A percentile compares a stretch with the other conserved stretches of the same genome.
Conservation (phyloP, 1,284 basidiomycete genomes). For the Cryptococcus depauperatus region DNA sequence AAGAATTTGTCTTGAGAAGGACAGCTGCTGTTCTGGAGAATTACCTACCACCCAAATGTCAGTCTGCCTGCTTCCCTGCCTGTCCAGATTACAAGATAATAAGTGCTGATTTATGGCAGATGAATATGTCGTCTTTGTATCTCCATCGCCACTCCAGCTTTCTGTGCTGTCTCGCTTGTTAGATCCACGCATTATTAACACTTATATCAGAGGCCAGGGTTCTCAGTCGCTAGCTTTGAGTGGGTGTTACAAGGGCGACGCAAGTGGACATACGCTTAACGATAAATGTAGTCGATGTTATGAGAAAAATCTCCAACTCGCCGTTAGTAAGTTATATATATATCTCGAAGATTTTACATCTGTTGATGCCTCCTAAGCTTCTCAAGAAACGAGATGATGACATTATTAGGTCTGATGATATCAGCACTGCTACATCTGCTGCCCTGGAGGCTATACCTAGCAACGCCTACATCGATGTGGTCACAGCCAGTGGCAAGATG, state of each 20-base stretch:
- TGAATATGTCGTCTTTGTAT: constrained; percentile 88
- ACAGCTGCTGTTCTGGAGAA: constrained; percentile 72
- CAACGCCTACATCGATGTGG: constrained; percentile 57
- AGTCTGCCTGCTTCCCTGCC: constrained; percentile 37
- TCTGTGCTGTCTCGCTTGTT: constrained; percentile 71
- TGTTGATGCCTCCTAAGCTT: not conserved
- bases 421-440: constrained; percentile 47
- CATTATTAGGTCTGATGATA: constrained; percentile 9
- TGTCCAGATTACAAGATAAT: not conserved
- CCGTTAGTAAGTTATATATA: constrained; percentile 55
- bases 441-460: constrained; percentile 62
- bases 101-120: constrained; percentile 50
- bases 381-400: constrained; percentile 61
- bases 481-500: constrained; percentile 75
- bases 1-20: constrained; percentile 82
- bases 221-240: constrained; percentile 78
- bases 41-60: constrained; percentile 85
- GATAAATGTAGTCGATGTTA: constrained; percentile 35
- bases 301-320: constrained; percentile 89
- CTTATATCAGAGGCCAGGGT: constrained; percentile 60
- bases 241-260: constrained; percentile 32
- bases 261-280: not conserved
- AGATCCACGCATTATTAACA: constrained; percentile 54
- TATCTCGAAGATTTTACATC: too few species aligned
- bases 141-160: constrained; percentile 71